Evolutionary conservation across 2,329 filamentous ascomycete species (phyloP).

Genomic region (Metarhizium robertsii): DNA sequence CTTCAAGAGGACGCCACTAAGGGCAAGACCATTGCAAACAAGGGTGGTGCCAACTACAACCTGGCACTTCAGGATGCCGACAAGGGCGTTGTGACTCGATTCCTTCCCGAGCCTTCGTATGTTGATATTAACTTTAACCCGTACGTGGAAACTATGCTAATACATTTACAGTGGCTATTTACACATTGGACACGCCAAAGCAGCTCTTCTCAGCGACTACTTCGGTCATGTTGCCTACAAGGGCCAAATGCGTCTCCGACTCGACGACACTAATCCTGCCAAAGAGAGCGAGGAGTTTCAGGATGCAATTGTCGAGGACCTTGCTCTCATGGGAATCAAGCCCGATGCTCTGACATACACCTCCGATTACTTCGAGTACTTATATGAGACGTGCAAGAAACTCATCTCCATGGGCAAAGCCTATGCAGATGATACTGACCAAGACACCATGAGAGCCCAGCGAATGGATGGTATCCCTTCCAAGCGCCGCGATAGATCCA

Average conservation of each 20-base stretch:
- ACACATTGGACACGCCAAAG: constrained; percentile 94
- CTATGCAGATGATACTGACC: constrained; percentile 90
- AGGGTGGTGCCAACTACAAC: constrained; percentile 80
- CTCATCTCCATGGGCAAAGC: constrained; percentile 82
- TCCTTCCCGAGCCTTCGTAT: constrained; percentile 86
- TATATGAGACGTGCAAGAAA: constrained; percentile 76
- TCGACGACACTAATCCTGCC: constrained; percentile 94
- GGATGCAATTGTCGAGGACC: constrained; percentile 86
- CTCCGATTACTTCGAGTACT: constrained; percentile 88
- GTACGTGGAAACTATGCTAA: background rate
- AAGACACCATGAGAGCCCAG: constrained; percentile 79
- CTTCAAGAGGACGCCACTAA: constrained; percentile 58
- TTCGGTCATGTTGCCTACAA: constrained; percentile 92
- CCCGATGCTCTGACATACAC: constrained; percentile 83
- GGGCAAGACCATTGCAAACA: constrained; percentile 63
- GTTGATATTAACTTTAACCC: constrained; percentile 17
- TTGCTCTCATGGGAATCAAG: constrained; percentile 83
- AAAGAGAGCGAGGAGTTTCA: constrained; percentile 98
- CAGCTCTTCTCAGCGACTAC: constrained; percentile 88
- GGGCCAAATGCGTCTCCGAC: constrained; percentile 81
- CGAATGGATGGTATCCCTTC: constrained; percentile 78
- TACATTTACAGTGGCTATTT: constrained; percentile 58
- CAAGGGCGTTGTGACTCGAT: constrained; percentile 83
- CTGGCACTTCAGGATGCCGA: constrained; percentile 78
- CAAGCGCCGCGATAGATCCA: constrained; percentile 63